Conservation (phyloP, 2,329 filamentous ascomycete species). For the Hymenoscyphus occultus region DNA sequence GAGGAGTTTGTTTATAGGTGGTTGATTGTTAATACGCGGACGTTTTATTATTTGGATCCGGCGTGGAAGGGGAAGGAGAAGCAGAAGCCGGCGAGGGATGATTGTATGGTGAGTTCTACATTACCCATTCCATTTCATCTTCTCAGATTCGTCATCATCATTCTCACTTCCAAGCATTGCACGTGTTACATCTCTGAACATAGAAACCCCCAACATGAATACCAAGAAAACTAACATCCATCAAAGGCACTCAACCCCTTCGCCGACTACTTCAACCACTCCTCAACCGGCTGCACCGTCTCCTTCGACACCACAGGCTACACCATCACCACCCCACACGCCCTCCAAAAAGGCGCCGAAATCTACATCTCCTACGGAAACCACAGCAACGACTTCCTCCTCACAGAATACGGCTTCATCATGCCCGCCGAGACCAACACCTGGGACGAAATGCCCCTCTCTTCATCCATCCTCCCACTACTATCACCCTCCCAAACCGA, state of each 20-base stretch:
- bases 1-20: slow-evolving; percentile 53
- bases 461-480: slow-evolving; percentile 29
- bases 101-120: slow-evolving; percentile 50
- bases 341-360: slow-evolving; percentile 58
- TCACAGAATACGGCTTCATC: slow-evolving; percentile 57
- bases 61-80: slow-evolving; percentile 19
- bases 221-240: background rate
- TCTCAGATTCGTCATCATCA: background rate
- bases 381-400: slow-evolving; percentile 69
- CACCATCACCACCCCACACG: slow-evolving; percentile 49
- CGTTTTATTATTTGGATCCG: slow-evolving; percentile 51
- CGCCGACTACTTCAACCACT: slow-evolving; percentile 68
- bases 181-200: background rate
- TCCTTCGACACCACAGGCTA: slow-evolving; percentile 51
- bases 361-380: slow-evolving; percentile 67
- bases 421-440: slow-evolving; percentile 26
- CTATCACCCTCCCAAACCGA: slow-evolving; percentile 36
- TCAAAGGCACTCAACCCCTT: slow-evolving; percentile 61
- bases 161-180: background rate
- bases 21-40: slow-evolving; percentile 60
- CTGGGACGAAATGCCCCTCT: slow-evolving; percentile 34
- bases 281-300: slow-evolving; percentile 50
- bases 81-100: slow-evolving; percentile 41
- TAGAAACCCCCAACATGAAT: background rate
- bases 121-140: background rate